A percentile compares a stretch with the other conserved stretches of the same genome.
Conservation (phyloP, 768 basidiomycete genomes). For the Naganishia kalamii region DNA sequence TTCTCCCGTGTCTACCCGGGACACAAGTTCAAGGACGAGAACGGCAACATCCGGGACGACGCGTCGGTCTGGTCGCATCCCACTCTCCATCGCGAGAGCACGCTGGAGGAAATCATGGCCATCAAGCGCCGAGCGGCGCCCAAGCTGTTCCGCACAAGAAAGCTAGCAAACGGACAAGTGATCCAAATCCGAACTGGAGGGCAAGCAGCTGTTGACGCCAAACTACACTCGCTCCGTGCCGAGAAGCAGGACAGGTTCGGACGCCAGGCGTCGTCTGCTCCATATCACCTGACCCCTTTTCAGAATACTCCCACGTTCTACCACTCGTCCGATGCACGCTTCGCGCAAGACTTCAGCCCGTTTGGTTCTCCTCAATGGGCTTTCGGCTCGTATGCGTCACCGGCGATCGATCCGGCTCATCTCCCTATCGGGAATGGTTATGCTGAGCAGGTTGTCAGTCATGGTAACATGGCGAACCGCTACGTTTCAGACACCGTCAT, state of each 20-base stretch:
- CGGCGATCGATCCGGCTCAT: background rate
- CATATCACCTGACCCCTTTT: background rate
- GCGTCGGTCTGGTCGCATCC: constrained; percentile 46
- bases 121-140: constrained; percentile 44
- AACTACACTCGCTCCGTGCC: background rate
- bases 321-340: background rate
- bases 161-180: constrained; percentile 40
- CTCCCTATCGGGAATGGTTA: background rate
- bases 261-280: background rate
- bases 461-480: background rate
- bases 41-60: constrained; percentile 37
- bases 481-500: background rate
- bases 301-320: background rate
- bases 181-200: constrained; percentile 36
- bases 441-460: background rate
- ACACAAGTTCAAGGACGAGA: constrained; percentile 41
- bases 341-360: background rate
- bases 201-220: constrained; percentile 34
- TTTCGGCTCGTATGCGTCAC: background rate
- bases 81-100: constrained; percentile 39
- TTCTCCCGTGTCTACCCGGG: constrained; percentile 42
- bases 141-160: constrained; percentile 42
- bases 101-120: constrained; percentile 27
- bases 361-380: background rate
- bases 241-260: constrained; percentile 5